Evolutionary conservation across 306 rosid species (phyloP), one percentile per base, ranked within the genome.

Genomic region (Benincasa hispida): DNA sequence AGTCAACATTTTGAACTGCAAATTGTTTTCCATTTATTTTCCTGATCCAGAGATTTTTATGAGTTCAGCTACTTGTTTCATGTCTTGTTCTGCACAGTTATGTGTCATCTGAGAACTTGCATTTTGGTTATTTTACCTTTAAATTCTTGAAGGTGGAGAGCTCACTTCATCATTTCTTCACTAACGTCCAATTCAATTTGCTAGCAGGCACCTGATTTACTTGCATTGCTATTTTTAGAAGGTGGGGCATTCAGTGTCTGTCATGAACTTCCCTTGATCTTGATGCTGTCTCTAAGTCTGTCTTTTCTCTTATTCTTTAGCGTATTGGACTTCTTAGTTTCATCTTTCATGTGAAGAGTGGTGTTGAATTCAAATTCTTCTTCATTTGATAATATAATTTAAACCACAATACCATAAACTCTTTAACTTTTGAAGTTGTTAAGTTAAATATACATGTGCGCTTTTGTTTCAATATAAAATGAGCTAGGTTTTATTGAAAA

Each of bases 181-280:
- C 81, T 83, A 68, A 80, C 79, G 69, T 80, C 77, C 74, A 72
- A 55, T 85, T 76, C 80, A 45, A 77, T 74, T 85, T 81, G 58
- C 62, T 60, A 81, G 87, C 89, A 90, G 98, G 98, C 94, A 79
- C 97, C 96, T 22, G 93, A 88, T 72, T 86, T 94, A 65, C 98
- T 91, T 57, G 91, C 82, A 24, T 79, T 79, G 78, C 91, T 93
- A 61, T 91, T 93, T 88, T 82, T 74, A 67, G 83, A 86, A 86
- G 97, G 97, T 91, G 77, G 75, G 55, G 55, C 14, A 12, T 79
- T 41, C 42, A 10, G 39, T 48, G 32, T 68, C 74, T 70, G 58
- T 47, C 75, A 70, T 70, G 57, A 42, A 70, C 53, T 70, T 70
- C 15, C 5, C 24, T 70, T 68, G 53, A 68, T 5, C 17, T 68